phyloP scores from a whole-genome alignment of 768 basidiomycete genomes.

The Mycena olivaceomarginata region DNA sequence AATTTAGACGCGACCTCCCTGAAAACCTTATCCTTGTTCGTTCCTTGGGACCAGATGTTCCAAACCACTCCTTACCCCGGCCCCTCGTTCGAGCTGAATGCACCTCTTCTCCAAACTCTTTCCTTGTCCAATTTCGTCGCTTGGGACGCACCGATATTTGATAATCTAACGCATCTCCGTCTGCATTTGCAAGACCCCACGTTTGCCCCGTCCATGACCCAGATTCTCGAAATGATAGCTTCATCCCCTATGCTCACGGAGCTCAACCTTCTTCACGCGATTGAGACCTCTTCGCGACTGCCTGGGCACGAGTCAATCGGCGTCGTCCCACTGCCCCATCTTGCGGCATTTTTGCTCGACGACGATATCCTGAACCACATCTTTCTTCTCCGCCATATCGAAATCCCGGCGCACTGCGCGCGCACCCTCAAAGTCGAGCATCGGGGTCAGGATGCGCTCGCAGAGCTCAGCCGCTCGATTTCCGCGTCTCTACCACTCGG shows the following conservation, averaged over 20 bases:
- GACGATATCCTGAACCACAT: constrained; percentile 21
- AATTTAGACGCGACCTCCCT: constrained; percentile 15
- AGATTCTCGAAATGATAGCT: constrained; percentile 30
- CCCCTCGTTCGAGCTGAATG: constrained; percentile 13
- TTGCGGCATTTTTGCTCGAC: constrained; percentile 15
- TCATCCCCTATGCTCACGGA: constrained; percentile 33
- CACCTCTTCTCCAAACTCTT: constrained; percentile 22
- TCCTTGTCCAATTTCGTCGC: constrained; percentile 32
- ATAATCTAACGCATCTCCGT: constrained; percentile 29
- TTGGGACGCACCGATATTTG: constrained; percentile 20
- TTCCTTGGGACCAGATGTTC: constrained; percentile 22
- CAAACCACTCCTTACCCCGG: constrained; percentile 10
- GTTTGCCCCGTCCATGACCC: constrained; percentile 23
- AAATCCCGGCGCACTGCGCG: constrained; percentile 5
- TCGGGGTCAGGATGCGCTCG: background rate
- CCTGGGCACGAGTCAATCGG: constrained; percentile 14
- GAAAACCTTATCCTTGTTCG: constrained; percentile 25
- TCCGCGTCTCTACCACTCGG: background rate
- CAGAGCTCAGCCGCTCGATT: constrained; percentile 17
- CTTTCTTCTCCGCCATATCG: constrained; percentile 35
- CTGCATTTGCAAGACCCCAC: constrained; percentile 17
- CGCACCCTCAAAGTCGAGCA: constrained; percentile 24
- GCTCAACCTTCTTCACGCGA: constrained; percentile 16
- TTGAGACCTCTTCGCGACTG: constrained; percentile 29
- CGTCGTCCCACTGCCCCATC: constrained; percentile 7